Evolutionary conservation across 495 filamentous ascomycete species (phyloP).

Genomic region (Lasiosphaeriaceae sp.): DNA sequence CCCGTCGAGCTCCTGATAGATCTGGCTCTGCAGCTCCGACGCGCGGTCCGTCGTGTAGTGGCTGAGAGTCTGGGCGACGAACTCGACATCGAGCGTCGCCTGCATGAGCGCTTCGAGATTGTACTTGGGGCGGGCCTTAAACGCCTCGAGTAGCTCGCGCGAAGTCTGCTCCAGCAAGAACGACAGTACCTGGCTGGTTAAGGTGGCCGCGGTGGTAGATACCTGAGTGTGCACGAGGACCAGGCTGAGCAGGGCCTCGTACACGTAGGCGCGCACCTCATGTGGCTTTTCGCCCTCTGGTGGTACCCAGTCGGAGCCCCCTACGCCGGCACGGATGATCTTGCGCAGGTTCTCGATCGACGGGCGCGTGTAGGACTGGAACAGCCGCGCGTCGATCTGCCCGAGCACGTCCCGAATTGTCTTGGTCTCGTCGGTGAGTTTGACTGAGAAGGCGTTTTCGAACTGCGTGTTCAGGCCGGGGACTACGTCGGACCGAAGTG

Average conservation of each 20-base stretch:
- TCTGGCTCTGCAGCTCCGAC: slow-evolving; percentile 70
- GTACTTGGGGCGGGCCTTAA: slow-evolving; percentile 63
- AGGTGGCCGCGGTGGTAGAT: slow-evolving; percentile 66
- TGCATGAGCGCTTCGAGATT: slow-evolving; percentile 84
- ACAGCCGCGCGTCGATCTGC: slow-evolving; percentile 85
- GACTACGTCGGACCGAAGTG: slow-evolving; percentile 70
- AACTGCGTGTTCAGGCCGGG: slow-evolving; percentile 82
- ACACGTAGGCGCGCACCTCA: slow-evolving; percentile 82
- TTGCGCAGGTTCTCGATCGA: slow-evolving; percentile 56
- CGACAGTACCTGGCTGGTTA: slow-evolving; percentile 71
- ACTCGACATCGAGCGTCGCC: slow-evolving; percentile 94
- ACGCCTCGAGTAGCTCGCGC: slow-evolving; percentile 63
- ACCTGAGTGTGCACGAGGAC: slow-evolving; percentile 92
- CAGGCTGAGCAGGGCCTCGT: slow-evolving; percentile 73
- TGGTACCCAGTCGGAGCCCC: slow-evolving; percentile 67
- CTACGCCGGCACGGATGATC: slow-evolving; percentile 68
- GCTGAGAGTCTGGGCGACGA: slow-evolving; percentile 86
- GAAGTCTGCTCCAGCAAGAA: slow-evolving; percentile 76
- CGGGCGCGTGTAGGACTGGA: slow-evolving; percentile 83
- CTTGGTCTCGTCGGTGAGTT: slow-evolving; percentile 85
- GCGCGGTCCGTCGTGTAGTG: slow-evolving; percentile 84
- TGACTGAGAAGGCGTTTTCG: slow-evolving; percentile 83
- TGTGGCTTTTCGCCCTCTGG: slow-evolving; percentile 55
- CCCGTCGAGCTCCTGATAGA: slow-evolving; percentile 83
- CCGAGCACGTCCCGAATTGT: slow-evolving; percentile 82